phyloP scores from a whole-genome alignment of 768 basidiomycete genomes.

The Boletus subcaerulescens region DNA sequence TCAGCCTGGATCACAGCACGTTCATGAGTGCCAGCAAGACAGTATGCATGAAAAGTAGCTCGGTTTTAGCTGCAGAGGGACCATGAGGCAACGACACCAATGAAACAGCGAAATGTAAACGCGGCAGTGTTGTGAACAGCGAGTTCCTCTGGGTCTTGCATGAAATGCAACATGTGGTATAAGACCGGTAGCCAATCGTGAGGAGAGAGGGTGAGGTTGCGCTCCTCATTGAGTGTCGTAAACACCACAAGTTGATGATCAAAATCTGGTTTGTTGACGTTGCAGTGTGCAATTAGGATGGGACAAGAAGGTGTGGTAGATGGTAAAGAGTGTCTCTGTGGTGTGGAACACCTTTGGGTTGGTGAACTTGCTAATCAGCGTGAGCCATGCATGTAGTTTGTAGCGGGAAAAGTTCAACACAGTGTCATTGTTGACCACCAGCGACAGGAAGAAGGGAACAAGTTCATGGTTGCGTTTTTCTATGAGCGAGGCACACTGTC shows the following conservation, averaged over 20 bases:
- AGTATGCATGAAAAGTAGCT: too few species aligned
- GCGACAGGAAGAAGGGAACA: constrained; percentile 74
- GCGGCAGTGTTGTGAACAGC: constrained; percentile 82
- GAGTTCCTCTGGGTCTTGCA: constrained; percentile 88
- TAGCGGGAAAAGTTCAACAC: constrained; percentile 48
- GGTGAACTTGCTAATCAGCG: constrained; percentile 81
- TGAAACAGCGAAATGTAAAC: too few species aligned
- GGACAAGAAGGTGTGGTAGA: constrained; percentile 76
- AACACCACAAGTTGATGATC: too few species aligned
- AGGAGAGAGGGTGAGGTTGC: constrained; percentile 47
- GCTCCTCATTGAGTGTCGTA: constrained; percentile 70
- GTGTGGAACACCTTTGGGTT: constrained; percentile 89
- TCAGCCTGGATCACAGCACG: too few species aligned
- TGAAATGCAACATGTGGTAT: constrained; percentile 78
- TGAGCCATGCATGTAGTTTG: constrained; percentile 74
- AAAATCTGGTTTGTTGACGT: too few species aligned
- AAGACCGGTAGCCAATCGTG: constrained; percentile 79
- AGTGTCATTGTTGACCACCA: constrained; percentile 33
- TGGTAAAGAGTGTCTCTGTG: constrained; percentile 55
- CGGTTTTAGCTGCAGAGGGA: too few species aligned
- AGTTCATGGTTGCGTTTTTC: constrained; percentile 89
- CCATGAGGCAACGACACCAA: too few species aligned
- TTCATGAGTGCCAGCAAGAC: too few species aligned
- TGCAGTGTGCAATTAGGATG: constrained; percentile 83
- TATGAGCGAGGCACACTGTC: constrained; percentile 65